Evolutionary conservation across 1,139 yeast species (phyloP).

Genomic region (Candida anutae): DNA sequence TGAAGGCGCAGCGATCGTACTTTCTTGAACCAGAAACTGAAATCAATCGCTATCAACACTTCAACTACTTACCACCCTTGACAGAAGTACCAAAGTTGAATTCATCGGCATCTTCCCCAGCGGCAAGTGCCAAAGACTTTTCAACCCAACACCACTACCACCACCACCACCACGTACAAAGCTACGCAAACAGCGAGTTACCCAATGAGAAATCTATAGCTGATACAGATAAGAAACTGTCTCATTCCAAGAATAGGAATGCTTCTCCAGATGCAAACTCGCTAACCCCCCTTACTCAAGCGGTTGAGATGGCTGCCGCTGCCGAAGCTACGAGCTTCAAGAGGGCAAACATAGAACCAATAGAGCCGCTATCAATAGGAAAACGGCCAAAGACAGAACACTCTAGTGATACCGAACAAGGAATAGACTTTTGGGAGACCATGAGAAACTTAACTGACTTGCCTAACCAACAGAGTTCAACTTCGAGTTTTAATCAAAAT

Average conservation of each 20-base stretch:
- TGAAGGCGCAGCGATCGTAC: conserved; percentile 1
- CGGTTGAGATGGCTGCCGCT: conserved; percentile 36
- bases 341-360: not conserved
- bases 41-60: conserved; percentile 56
- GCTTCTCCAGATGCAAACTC: conserved; percentile 10
- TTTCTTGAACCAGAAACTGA: conserved; percentile 50
- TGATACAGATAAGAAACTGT: not conserved
- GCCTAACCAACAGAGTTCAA: conserved; percentile 19
- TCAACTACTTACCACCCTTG: conserved; percentile 64
- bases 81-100: conserved; percentile 64
- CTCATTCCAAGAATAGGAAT: not conserved
- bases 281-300: conserved; percentile 36
- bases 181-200: conserved; percentile 31
- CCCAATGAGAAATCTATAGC: not conserved
- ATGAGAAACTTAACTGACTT: conserved; percentile 43
- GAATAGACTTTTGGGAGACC: conserved; percentile 64
- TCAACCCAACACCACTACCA: conserved; percentile 18
- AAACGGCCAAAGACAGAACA: conserved; percentile 3
- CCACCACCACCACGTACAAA: conserved; percentile 23
- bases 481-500: conserved; percentile 3
- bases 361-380: not conserved
- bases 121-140: conserved; percentile 11
- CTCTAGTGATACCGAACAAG: conserved; percentile 27
- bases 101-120: conserved; percentile 43
- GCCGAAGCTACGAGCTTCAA: conserved; percentile 16